These are phyloP conservation scores for Hanseniaspora occidentalis DNA, from an alignment of 805 yeast species.

Conservation along the genomic window DNA sequence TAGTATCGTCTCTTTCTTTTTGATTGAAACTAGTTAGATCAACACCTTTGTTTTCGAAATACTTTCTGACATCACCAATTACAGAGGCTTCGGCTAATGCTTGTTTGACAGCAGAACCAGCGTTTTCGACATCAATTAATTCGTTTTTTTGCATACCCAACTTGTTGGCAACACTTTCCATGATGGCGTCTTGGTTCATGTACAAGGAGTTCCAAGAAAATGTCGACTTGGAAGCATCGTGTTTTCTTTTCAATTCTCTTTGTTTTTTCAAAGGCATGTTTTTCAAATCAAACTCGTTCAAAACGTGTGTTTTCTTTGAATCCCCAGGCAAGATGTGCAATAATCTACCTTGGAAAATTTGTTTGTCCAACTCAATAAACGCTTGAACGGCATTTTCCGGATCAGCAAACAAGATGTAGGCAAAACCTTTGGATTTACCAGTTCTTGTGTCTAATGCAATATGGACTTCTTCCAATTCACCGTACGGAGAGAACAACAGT, in stretches of 20 bases:
- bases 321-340: slow-evolving; percentile 83
- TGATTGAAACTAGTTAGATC: slow-evolving; percentile 61
- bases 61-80: slow-evolving; percentile 78
- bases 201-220: slow-evolving; percentile 93
- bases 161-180: slow-evolving; percentile 76
- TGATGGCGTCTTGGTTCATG: slow-evolving; percentile 82
- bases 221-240: slow-evolving; percentile 72
- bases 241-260: slow-evolving; percentile 68
- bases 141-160: slow-evolving; percentile 76
- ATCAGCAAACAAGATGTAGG: slow-evolving; percentile 62
- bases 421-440: slow-evolving; percentile 86
- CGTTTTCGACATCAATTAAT: slow-evolving; percentile 74
- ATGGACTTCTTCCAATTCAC: slow-evolving; percentile 77
- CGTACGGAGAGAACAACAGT: slow-evolving; percentile 51
- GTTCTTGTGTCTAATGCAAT: slow-evolving; percentile 84
- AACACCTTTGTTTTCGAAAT: slow-evolving; percentile 75
- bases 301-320: slow-evolving; percentile 63
- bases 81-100: slow-evolving; percentile 97
- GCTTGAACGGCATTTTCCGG: slow-evolving; percentile 69
- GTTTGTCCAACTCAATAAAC: slow-evolving; percentile 62
- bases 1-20: slow-evolving; percentile 55
- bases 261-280: slow-evolving; percentile 90
- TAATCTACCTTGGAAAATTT: slow-evolving; percentile 87
- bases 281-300: slow-evolving; percentile 85
- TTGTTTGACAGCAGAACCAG: slow-evolving; percentile 86